Percentiles rank a stretch among this genome's conserved stretches.
Conservation (phyloP, 1,139 yeast species). For the Scheffersomyces lignicola region DNA sequence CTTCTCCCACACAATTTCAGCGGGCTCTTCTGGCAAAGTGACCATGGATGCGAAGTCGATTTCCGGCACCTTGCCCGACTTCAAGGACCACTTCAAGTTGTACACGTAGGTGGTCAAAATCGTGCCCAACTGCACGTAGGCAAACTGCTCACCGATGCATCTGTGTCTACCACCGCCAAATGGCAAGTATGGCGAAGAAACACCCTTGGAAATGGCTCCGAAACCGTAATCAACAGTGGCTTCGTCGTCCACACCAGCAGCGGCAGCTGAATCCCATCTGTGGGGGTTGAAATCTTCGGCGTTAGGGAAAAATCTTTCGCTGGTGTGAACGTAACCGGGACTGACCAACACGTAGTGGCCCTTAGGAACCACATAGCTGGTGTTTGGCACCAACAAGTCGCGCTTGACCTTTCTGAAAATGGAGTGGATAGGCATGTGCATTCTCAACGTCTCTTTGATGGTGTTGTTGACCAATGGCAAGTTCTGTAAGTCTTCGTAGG, state of each 20-base stretch:
- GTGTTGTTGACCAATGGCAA: slow-evolving; percentile 80
- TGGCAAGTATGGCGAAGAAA: slow-evolving; percentile 91
- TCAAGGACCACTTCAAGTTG: slow-evolving; percentile 74
- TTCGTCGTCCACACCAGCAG: slow-evolving; percentile 42
- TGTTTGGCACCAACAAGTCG: slow-evolving; percentile 76
- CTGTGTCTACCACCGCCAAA: slow-evolving; percentile 99
- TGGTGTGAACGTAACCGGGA: slow-evolving; percentile 87
- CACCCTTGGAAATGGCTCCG: slow-evolving; percentile 95
- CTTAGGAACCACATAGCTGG: slow-evolving; percentile 78
- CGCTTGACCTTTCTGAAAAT: slow-evolving; percentile 87
- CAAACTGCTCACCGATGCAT: slow-evolving; percentile 99
- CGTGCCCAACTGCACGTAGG: slow-evolving; percentile 90
- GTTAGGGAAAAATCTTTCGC: slow-evolving; percentile 74
- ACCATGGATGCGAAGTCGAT: slow-evolving; percentile 94
- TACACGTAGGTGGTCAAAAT: slow-evolving; percentile 74
- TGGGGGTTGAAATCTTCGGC: slow-evolving; percentile 74
- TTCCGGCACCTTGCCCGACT: slow-evolving; percentile 62
- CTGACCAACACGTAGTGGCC: slow-evolving; percentile 90
- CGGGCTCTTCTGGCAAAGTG: slow-evolving; percentile 81
- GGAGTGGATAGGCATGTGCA: slow-evolving; percentile 96
- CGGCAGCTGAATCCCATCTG: slow-evolving; percentile 73
- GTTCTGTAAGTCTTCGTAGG: slow-evolving; percentile 80
- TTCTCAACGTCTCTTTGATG: slow-evolving; percentile 89
- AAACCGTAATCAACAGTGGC: slow-evolving; percentile 84
- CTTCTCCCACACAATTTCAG: slow-evolving; percentile 74